Evolutionary conservation across 1,139 yeast species (phyloP).

Genomic region (Meyerozyma smithsonii): DNA sequence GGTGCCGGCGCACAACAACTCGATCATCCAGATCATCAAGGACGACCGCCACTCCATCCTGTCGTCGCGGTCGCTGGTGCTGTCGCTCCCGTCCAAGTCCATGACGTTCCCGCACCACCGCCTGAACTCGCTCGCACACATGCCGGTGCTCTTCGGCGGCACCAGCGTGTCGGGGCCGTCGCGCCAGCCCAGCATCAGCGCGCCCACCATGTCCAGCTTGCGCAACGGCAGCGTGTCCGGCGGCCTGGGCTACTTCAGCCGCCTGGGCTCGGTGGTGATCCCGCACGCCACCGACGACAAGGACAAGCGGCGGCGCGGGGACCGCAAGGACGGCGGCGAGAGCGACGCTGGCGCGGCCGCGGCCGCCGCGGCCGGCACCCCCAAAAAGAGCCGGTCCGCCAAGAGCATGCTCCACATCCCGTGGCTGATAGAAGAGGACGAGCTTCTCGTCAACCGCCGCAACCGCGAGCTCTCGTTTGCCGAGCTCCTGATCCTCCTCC

Average conservation of each 20-base stretch:
- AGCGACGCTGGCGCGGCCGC: too few species aligned
- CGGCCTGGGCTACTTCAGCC: constrained; percentile 32
- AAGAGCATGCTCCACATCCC: constrained; percentile 31
- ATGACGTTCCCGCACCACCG: constrained; percentile 50
- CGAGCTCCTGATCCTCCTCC: constrained; percentile 69
- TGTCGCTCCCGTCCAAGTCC: constrained; percentile 43
- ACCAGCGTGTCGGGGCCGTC: constrained; percentile 39
- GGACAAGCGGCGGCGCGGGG: too few species aligned
- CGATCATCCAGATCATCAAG: constrained; percentile 40
- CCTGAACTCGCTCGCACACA: constrained; percentile 39
- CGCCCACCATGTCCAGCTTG: constrained; percentile 34
- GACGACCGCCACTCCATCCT: constrained; percentile 37
- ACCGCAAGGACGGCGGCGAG: too few species aligned
- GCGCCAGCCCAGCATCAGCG: constrained; percentile 37
- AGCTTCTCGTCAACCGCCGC: constrained; percentile 54
- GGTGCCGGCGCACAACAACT: constrained; percentile 29
- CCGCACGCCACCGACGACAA: constrained; percentile 33
- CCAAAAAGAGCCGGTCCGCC: constrained; percentile 5
- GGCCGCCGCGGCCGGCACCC: too few species aligned
- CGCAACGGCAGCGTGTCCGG: constrained; percentile 40
- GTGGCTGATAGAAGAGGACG: constrained; percentile 70
- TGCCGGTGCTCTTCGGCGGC: constrained; percentile 42
- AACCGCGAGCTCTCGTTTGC: constrained; percentile 62
- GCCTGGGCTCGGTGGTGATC: constrained; percentile 44
- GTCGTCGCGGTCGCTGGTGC: constrained; percentile 35